Conservation (phyloP, 2,329 filamentous ascomycete genomes). For the Calycina herbarum region DNA sequence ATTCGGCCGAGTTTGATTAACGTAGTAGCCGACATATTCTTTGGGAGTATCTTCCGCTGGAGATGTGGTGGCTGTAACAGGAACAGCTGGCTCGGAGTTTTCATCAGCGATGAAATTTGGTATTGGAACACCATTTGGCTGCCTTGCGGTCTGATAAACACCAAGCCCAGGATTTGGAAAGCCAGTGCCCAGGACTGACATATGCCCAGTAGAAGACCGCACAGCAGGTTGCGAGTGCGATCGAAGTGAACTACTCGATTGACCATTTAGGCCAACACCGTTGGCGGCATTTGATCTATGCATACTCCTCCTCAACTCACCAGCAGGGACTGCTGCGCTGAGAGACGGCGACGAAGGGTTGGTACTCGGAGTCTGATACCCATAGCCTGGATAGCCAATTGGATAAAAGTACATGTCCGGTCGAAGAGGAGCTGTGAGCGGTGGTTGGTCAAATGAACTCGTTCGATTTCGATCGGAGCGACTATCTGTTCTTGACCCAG, state of each 20-base stretch:
- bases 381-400: conserved; percentile 45
- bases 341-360: conserved; percentile 59
- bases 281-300: conserved; percentile 54
- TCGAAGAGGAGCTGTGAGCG: conserved; percentile 57
- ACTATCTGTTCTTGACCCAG: conserved; percentile 37
- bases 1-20: conserved; percentile 31
- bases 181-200: conserved; percentile 41
- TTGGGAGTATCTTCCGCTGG: conserved; percentile 33
- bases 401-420: conserved; percentile 57
- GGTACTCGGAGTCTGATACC: conserved; percentile 51
- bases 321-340: conserved; percentile 40
- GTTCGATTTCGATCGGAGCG: conserved; percentile 55
- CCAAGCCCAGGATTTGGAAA: conserved; percentile 40
- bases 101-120: conserved; percentile 60
- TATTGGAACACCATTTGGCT: conserved; percentile 50
- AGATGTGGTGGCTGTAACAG: conserved; percentile 24
- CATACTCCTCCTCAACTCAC: conserved; percentile 56
- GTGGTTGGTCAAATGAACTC: conserved; percentile 63
- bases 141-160: conserved; percentile 31
- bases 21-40: conserved; percentile 39
- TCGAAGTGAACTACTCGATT: conserved; percentile 56
- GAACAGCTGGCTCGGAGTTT: conserved; percentile 28
- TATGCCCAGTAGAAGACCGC: conserved; percentile 36
- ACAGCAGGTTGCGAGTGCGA: conserved; percentile 68
- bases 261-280: conserved; percentile 46